Evolutionary conservation across 306 rosid genomes (phyloP), one percentile per base, ranked within the genome.

Genomic region (Ceratonia siliqua): DNA sequence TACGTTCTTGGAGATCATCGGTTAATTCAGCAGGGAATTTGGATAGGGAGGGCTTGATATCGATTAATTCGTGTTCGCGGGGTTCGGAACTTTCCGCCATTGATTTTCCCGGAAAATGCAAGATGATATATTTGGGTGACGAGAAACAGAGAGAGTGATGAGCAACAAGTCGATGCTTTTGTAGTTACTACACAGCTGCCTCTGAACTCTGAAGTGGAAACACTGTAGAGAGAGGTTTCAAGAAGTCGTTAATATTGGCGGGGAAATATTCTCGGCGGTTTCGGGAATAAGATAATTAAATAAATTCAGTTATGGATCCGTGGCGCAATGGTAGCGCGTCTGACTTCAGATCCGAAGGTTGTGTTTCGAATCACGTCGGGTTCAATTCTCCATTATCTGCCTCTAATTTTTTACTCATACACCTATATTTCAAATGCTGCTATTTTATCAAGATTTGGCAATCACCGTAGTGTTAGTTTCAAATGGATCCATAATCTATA

Each of bases 281-380:
- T 18, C n/a, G n/a, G n/a, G n/a, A n/a, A n/a, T n/a, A n/a, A n/a
- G n/a, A n/a, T n/a, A n/a, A n/a, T n/a, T n/a, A n/a, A n/a, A n/a
- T n/a, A n/a, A n/a, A n/a, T n/a, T n/a, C n/a, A n/a, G n/a, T n/a
- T n/a, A n/a, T 3, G 87, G 90, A 85, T 83, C 89, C 80, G 84
- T 85, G 90, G 88, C 87, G 87, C 90, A 85, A 81, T 85, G 92
- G 90, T 85, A 79, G 90, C 87, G 90, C 90, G 88, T 83, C 92
- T 88, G 88, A 85, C 89, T 88, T 88, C 89, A 83, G 86, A 88
- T 88, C 89, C 85, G 86, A 88, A 83, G 89, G 89, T 81, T 88
- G 89, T 87, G 90, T 85, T 85, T 85, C 82, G 87, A 85, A 81
- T 81, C 90, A 85, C 85, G 90, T 88, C 84, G 80, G 89, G 89